Conservation (phyloP, 306 rosid genomes). For the Sindora glabra region DNA sequence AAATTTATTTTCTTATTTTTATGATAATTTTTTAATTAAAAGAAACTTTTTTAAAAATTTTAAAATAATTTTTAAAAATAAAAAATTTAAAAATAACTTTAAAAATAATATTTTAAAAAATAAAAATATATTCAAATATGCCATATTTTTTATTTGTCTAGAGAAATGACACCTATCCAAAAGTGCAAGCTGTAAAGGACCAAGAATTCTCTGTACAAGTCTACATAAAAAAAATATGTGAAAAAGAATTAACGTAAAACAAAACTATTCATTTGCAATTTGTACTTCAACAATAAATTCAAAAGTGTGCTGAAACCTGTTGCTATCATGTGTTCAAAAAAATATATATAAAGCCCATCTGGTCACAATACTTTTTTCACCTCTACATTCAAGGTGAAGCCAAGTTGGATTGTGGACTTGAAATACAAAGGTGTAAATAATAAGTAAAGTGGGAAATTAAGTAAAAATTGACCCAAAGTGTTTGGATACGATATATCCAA, state of each 20-base stretch:
- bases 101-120: no score
- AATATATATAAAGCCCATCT: constrained; percentile 65
- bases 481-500: no score
- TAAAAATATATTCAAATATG: no score
- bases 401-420: not conserved
- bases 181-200: constrained; percentile 65
- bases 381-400: constrained; percentile 36
- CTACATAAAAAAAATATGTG: constrained; percentile 25
- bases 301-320: constrained; percentile 40
- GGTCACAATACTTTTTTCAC: constrained; percentile 70
- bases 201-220: constrained; percentile 50
- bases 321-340: constrained; percentile 82
- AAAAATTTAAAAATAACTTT: no score
- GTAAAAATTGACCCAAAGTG: no score
- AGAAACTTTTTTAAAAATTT: no score
- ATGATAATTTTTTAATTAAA: no score
- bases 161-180: constrained; percentile 76
- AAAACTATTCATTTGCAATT: not conserved
- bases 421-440: not conserved
- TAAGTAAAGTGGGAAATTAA: no score
- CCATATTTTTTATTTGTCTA: constrained; percentile 53
- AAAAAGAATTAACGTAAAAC: not conserved
- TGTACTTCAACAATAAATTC: not conserved
- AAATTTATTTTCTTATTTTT: no score
- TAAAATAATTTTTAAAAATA: no score